These are phyloP conservation scores for Pelagophyceae sp. DNA, from an alignment of 352 stramenopile species.

Conservation along the genomic window DNA sequence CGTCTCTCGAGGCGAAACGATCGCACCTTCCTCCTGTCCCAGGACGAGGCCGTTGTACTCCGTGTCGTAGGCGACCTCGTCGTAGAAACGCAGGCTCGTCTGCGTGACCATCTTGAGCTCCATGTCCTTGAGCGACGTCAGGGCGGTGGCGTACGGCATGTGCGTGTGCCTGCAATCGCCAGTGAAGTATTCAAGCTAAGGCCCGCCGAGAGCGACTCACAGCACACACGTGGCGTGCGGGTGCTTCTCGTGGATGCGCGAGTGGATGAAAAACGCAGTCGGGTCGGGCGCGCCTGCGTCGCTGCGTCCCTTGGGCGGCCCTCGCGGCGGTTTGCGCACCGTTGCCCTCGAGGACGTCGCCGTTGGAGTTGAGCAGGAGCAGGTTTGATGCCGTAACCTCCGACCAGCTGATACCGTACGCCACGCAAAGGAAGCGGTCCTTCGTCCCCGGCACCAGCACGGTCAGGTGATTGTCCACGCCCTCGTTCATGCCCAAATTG, in stretches of 20 bases:
- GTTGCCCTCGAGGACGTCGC: not conserved
- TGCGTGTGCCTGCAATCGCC: not conserved
- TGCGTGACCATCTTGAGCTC: not conserved
- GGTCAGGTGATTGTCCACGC: conserved; percentile 5
- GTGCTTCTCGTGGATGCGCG: not conserved
- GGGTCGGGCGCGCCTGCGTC: not conserved
- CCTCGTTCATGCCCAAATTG: not conserved
- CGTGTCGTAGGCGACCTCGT: conserved; percentile 13
- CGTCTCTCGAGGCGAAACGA: too few relatives aligned
- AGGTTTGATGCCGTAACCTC: conserved; percentile 10
- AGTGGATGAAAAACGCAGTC: conserved; percentile 10
- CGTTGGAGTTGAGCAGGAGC: not conserved
- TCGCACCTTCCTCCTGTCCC: not conserved
- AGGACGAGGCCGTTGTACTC: conserved; percentile 7
- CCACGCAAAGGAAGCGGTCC: not conserved
- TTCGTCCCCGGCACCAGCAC: conserved; percentile 1
- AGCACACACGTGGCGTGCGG: conserved; percentile 10
- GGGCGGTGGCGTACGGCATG: not conserved
- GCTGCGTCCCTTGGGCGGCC: not conserved
- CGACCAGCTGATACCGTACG: not conserved
- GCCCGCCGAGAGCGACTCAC: not conserved
- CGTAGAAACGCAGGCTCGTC: not conserved
- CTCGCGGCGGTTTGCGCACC: not conserved
- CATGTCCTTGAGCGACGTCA: conserved; percentile 7
- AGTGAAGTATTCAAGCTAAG: not conserved